A percentile compares a stretch with the other conserved stretches of the same genome.
phyloP scores from a whole-genome alignment of 2,329 filamentous ascomycete genomes.

The Penicillium sp. region DNA sequence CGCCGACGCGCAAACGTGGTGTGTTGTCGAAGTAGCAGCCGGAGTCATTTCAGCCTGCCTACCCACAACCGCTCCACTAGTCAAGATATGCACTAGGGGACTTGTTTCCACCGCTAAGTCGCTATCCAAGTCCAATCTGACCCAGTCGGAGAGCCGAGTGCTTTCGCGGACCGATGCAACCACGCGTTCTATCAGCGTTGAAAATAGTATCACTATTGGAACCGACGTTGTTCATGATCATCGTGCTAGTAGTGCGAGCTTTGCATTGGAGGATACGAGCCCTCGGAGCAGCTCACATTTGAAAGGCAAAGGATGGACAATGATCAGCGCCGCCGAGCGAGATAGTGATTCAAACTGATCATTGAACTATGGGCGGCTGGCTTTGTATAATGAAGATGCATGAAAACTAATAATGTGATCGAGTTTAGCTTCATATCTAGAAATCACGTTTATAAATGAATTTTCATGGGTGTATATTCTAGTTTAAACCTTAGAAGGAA shows the following conservation, averaged over 20 bases:
- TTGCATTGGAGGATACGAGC: neutral
- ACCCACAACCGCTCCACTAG: conserved; percentile 5
- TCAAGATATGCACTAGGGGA: conserved; percentile 1
- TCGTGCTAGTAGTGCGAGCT: neutral
- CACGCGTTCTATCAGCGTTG: neutral
- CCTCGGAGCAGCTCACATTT: conserved; percentile 2
- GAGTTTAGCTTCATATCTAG: neutral
- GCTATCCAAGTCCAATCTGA: neutral
- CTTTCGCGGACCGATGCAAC: neutral
- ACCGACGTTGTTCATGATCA: neutral
- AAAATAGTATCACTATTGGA: neutral
- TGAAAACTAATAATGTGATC: neutral
- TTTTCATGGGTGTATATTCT: neutral
- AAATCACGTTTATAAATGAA: neutral
- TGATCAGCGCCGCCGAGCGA: neutral
- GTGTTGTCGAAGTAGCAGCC: conserved; percentile 6
- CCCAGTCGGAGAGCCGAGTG: neutral
- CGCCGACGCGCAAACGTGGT: conserved; percentile 5
- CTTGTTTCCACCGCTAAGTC: neutral
- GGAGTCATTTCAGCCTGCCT: conserved; percentile 9
- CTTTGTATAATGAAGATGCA: neutral
- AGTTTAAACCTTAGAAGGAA: neutral
- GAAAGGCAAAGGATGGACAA: conserved; percentile 7
- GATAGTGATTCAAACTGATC: neutral
- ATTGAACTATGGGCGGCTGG: neutral